phyloP scores from a whole-genome alignment of 2,329 filamentous ascomycete species.

The Clathrospora elynae region DNA sequence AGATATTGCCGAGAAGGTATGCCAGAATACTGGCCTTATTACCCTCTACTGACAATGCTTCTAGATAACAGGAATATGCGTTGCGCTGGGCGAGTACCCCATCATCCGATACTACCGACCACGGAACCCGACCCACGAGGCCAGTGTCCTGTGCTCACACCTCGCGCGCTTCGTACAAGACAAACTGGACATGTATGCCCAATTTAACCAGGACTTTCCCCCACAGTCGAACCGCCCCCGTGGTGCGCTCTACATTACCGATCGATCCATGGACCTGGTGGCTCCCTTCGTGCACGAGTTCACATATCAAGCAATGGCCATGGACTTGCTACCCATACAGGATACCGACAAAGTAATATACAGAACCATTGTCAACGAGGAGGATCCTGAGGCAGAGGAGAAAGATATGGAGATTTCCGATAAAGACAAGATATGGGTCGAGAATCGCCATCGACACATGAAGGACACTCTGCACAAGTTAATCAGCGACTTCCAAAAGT shows the following conservation, averaged over 20 bases:
- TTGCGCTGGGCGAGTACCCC: slow-evolving; percentile 91
- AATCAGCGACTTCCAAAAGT: slow-evolving; percentile 89
- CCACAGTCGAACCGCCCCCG: slow-evolving; percentile 77
- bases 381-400: slow-evolving; percentile 69
- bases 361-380: slow-evolving; percentile 77
- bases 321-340: slow-evolving; percentile 86
- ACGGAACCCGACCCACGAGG: slow-evolving; percentile 76
- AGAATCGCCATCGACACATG: slow-evolving; percentile 95
- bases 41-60: slow-evolving; percentile 8
- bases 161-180: slow-evolving; percentile 90
- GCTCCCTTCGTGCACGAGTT: slow-evolving; percentile 93
- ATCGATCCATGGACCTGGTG: slow-evolving; percentile 89
- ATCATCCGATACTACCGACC: slow-evolving; percentile 90
- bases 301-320: slow-evolving; percentile 97
- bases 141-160: slow-evolving; percentile 82
- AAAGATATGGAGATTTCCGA: slow-evolving; percentile 93
- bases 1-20: slow-evolving; percentile 83
- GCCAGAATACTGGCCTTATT: background rate
- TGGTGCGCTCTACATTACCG: slow-evolving; percentile 82
- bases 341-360: slow-evolving; percentile 90
- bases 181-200: slow-evolving; percentile 85
- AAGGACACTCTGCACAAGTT: slow-evolving; percentile 95
- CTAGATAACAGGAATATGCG: slow-evolving; percentile 83
- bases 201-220: slow-evolving; percentile 83
- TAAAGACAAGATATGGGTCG: slow-evolving; percentile 92